Percentiles rank a stretch among this genome's conserved stretches.
Evolutionary conservation across 2,329 filamentous ascomycete genomes (phyloP).

Genomic region (Teratosphaeria epicoccoides): DNA sequence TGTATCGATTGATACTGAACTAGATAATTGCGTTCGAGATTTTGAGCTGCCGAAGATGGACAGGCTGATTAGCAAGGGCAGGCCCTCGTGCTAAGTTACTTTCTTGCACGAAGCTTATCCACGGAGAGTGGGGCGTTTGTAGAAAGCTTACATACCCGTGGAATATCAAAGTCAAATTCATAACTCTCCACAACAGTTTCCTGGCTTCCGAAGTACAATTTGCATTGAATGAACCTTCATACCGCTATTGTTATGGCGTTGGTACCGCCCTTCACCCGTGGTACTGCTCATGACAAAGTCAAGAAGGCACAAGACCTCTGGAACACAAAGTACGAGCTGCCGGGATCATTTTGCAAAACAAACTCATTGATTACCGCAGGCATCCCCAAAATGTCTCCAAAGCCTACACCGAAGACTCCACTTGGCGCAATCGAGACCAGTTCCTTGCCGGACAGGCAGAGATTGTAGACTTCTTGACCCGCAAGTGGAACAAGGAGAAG

Average conservation of each 20-base stretch:
- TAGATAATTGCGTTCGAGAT: too few species aligned
- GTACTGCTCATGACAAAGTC: slow-evolving; percentile 64
- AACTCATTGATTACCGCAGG: slow-evolving; percentile 29
- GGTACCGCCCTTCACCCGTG: slow-evolving; percentile 62
- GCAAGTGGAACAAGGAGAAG: slow-evolving; percentile 65
- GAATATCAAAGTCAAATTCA: too few species aligned
- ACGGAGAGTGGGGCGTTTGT: neutral
- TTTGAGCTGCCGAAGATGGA: too few species aligned
- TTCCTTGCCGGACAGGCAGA: slow-evolving; percentile 60
- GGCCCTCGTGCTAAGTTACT: neutral
- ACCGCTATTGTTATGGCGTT: slow-evolving; percentile 30
- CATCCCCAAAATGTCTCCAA: slow-evolving; percentile 55
- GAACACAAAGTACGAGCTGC: slow-evolving; percentile 67
- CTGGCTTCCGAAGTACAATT: too few species aligned
- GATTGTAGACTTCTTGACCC: slow-evolving; percentile 56
- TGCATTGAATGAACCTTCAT: neutral
- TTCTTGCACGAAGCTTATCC: neutral
- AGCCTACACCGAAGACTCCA: slow-evolving; percentile 63
- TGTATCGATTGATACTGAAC: too few species aligned
- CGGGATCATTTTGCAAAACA: slow-evolving; percentile 3
- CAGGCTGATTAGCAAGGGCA: too few species aligned
- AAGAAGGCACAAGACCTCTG: slow-evolving; percentile 75
- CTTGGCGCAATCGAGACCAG: slow-evolving; percentile 67
- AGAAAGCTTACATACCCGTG: neutral
- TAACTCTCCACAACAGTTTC: too few species aligned